phyloP scores from a whole-genome alignment of 768 basidiomycete species.

The Paxillus involutus region DNA sequence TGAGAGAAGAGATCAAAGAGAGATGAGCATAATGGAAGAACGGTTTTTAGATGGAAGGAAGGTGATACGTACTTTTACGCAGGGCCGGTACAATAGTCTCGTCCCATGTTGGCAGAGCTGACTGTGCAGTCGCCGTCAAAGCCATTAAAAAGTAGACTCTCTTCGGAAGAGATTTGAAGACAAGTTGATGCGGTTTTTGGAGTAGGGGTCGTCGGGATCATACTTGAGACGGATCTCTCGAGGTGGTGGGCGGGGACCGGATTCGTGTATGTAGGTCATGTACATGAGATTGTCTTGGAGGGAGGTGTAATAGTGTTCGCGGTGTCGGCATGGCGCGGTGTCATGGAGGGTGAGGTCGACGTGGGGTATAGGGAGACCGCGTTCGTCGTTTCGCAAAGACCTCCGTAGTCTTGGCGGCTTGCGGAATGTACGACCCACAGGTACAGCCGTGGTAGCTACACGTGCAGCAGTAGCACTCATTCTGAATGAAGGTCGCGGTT shows the following conservation, averaged over 20 bases:
- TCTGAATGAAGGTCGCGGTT: not conserved
- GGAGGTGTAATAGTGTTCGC: constrained; percentile 81
- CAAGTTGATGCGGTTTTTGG: constrained; percentile 68
- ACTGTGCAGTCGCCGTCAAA: constrained; percentile 40
- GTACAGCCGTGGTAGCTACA: constrained; percentile 9
- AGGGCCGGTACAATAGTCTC: constrained; percentile 80
- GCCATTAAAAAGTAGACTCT: constrained; percentile 32
- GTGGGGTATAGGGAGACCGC: constrained; percentile 73
- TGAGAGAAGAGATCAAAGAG: constrained; percentile 3
- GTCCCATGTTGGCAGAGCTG: constrained; percentile 62
- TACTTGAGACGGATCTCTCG: constrained; percentile 65
- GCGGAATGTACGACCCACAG: constrained; percentile 48
- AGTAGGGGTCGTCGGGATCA: constrained; percentile 81
- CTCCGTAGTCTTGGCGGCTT: constrained; percentile 48
- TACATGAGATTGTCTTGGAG: constrained; percentile 91
- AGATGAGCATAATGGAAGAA: not conserved
- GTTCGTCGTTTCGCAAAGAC: constrained; percentile 47
- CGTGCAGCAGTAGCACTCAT: constrained; percentile 17
- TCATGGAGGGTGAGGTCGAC: constrained; percentile 65
- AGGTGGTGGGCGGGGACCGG: constrained; percentile 48
- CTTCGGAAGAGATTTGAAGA: constrained; percentile 7
- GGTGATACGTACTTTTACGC: constrained; percentile 61
- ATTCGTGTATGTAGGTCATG: constrained; percentile 85
- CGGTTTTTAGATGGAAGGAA: not conserved
- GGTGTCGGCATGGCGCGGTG: constrained; percentile 69